Evolutionary conservation across 1,284 basidiomycete genomes (phyloP).

Genomic region (Leccinum cinnamomeum): DNA sequence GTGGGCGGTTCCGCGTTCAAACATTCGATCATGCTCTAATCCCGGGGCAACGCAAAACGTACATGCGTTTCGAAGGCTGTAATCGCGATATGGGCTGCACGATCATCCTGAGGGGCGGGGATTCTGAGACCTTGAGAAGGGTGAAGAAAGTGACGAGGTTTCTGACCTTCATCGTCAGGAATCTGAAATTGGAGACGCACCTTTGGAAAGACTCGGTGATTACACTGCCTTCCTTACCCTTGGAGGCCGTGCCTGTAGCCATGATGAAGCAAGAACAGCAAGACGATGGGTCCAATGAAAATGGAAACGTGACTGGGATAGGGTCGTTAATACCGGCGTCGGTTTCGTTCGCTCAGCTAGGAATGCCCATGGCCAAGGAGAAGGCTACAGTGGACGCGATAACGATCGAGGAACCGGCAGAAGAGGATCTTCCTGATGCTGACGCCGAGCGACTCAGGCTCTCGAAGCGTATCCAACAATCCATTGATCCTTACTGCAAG

Average conservation of each 20-base stretch:
- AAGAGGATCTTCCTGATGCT: constrained; percentile 63
- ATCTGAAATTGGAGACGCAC: constrained; percentile 92
- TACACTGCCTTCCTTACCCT: constrained; percentile 67
- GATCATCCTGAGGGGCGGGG: constrained; percentile 88
- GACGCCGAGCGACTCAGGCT: constrained; percentile 68
- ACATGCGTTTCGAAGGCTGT: constrained; percentile 95
- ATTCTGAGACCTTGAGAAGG: constrained; percentile 74
- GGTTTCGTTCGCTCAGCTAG: constrained; percentile 32
- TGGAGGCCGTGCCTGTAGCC: constrained; percentile 58
- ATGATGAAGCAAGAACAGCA: constrained; percentile 26
- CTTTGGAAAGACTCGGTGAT: constrained; percentile 94
- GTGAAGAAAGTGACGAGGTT: constrained; percentile 94
- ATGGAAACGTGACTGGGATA: constrained; percentile 19
- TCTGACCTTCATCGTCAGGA: constrained; percentile 88
- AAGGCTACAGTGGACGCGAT: constrained; percentile 19
- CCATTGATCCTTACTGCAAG: constrained; percentile 77
- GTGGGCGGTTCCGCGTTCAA: constrained; percentile 85
- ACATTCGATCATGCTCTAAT: constrained; percentile 94
- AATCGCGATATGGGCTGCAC: constrained; percentile 92
- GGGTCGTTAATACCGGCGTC: constrained; percentile 30
- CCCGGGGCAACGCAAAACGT: constrained; percentile 71
- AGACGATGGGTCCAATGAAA: constrained; percentile 11
- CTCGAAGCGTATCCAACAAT: constrained; percentile 72
- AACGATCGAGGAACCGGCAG: constrained; percentile 29
- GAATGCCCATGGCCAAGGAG: constrained; percentile 28